Percentiles rank a stretch among this genome's conserved stretches.
These are phyloP conservation scores for Euryodendron excelsum DNA, from an alignment of 148 eudicot genomes.

Conservation along the genomic window DNA sequence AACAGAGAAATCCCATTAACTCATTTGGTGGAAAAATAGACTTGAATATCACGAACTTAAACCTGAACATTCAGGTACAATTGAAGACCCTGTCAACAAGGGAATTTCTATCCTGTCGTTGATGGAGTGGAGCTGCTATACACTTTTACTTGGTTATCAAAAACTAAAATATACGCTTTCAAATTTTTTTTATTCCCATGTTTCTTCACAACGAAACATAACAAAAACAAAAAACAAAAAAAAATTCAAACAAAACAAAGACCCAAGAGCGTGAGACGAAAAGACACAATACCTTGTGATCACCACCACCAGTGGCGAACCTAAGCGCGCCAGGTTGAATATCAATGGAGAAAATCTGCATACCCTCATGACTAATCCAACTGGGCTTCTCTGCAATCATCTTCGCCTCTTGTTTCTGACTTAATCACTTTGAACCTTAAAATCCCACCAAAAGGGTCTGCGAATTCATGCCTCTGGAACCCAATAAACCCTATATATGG, in stretches of 20 bases:
- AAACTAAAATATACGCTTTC: not conserved
- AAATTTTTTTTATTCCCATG: not conserved
- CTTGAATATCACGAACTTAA: not conserved
- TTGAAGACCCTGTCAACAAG: not conserved
- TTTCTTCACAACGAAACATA: not conserved
- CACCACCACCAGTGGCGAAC: slow-evolving; percentile 99
- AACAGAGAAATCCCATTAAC: not conserved
- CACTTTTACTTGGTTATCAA: not conserved
- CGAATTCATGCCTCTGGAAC: not conserved
- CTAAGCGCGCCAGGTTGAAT: slow-evolving; percentile 86
- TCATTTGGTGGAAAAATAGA: not conserved
- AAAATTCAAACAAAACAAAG: not conserved
- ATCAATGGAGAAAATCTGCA: slow-evolving; percentile 96
- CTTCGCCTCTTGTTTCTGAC: slow-evolving; percentile 7
- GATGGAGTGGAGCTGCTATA: not conserved
- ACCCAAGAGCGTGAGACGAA: not conserved
- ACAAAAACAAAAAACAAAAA: not conserved
- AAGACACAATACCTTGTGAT: slow-evolving; percentile 66
- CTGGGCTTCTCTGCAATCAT: slow-evolving; percentile 96
- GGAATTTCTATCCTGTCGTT: not conserved
- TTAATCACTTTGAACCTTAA: not conserved
- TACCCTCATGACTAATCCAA: slow-evolving; percentile 87
- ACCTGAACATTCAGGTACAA: not conserved
- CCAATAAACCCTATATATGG: not conserved
- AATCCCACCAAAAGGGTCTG: slow-evolving; percentile 12